These are phyloP conservation scores for Suillus tomentosus DNA, from an alignment of 768 basidiomycete species.

Conservation along the genomic window DNA sequence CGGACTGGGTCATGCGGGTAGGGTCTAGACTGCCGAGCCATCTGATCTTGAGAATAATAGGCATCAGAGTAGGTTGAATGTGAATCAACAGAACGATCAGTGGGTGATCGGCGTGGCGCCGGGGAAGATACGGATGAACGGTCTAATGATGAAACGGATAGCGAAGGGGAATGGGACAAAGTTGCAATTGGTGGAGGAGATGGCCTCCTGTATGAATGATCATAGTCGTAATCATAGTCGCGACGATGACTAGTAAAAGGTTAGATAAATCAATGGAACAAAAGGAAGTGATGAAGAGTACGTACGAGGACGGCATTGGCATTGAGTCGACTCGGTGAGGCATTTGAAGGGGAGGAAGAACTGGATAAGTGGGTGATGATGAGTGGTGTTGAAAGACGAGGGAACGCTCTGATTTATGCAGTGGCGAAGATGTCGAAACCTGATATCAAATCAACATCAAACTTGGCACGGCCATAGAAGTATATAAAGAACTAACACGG, in stretches of 20 bases:
- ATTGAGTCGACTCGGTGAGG: conserved; percentile 52
- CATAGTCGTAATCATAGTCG: conserved; percentile 45
- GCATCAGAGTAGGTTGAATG: conserved; percentile 37
- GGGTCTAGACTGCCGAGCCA: conserved; percentile 32
- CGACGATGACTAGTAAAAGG: conserved; percentile 32
- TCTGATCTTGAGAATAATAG: conserved; percentile 41
- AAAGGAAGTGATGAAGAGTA: conserved; percentile 22
- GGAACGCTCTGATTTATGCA: conserved; percentile 40
- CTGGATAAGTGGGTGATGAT: conserved; percentile 18
- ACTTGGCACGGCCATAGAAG: conserved; percentile 36
- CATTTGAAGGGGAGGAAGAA: conserved; percentile 38
- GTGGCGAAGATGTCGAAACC: conserved; percentile 36
- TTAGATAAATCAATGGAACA: conserved; percentile 23
- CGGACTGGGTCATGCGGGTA: conserved; percentile 37
- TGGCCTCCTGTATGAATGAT: conserved; percentile 40
- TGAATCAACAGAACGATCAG: conserved; percentile 34
- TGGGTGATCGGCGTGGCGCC: conserved; percentile 45
- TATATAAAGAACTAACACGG: conserved; percentile 38
- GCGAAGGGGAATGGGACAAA: conserved; percentile 59
- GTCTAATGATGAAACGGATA: conserved; percentile 60
- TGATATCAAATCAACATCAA: conserved; percentile 43
- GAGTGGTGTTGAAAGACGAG: conserved; percentile 19
- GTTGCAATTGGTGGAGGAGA: conserved; percentile 53
- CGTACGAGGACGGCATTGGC: conserved; percentile 36
- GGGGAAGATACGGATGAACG: conserved; percentile 63